Conservation (phyloP, 2,329 filamentous ascomycete genomes). For the Phaeophleospora eucalypticola region DNA sequence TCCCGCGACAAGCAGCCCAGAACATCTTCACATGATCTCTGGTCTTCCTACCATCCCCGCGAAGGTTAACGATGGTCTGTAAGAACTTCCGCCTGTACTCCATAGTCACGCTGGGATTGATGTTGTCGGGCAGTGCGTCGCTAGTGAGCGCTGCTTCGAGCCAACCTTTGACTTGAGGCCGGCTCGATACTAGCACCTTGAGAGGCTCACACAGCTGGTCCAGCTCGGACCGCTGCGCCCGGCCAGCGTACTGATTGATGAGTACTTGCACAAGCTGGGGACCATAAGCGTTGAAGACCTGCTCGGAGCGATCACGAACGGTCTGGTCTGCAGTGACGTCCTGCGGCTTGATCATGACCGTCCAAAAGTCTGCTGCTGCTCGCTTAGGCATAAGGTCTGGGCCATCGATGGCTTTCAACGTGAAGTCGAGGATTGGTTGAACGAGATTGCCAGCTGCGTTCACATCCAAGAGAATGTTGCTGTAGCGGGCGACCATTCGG, state of each 20-base stretch:
- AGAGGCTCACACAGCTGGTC: conserved; percentile 67
- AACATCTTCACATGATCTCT: conserved; percentile 68
- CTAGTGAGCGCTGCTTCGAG: conserved; percentile 56
- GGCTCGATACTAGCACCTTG: conserved; percentile 54
- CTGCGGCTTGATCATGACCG: conserved; percentile 46
- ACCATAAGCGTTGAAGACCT: conserved; percentile 56
- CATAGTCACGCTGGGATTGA: conserved; percentile 53
- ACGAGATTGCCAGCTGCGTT: conserved; percentile 50
- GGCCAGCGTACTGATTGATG: conserved; percentile 63
- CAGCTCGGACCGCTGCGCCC: conserved; percentile 66
- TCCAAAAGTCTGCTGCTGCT: conserved; percentile 72
- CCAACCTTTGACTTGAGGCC: conserved; percentile 28
- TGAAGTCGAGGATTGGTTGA: conserved; percentile 61
- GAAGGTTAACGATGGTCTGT: conserved; percentile 62
- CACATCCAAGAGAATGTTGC: conserved; percentile 59
- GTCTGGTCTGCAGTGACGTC: conserved; percentile 34
- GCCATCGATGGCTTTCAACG: conserved; percentile 64
- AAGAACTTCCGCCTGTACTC: conserved; percentile 62
- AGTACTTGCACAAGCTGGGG: conserved; percentile 57
- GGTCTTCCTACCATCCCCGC: conserved; percentile 57
- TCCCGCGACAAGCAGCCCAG: conserved; percentile 62
- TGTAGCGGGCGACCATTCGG: conserved; percentile 58
- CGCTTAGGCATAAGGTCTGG: conserved; percentile 72
- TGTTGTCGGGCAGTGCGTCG: conserved; percentile 47
- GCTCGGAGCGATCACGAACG: conserved; percentile 18